These are phyloP conservation scores for Hymenochaete sp. DNA, from an alignment of 1,284 basidiomycete genomes.

Conservation along the genomic window DNA sequence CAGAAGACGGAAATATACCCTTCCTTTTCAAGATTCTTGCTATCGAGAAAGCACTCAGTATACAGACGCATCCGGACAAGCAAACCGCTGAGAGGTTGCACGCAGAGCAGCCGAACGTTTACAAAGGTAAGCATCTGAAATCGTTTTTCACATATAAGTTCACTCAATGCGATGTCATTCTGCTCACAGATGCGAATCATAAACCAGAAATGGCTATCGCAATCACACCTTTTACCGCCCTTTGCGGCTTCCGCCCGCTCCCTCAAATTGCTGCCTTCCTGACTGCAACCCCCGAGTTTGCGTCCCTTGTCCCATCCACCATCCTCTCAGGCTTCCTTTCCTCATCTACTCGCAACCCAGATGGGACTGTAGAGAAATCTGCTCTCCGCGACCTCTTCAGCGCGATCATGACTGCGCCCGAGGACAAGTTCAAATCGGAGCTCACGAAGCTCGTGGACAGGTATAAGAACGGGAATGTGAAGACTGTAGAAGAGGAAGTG, in stretches of 20 bases:
- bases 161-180: neutral
- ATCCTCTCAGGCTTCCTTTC: conserved; percentile 44
- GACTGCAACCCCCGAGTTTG: conserved; percentile 68
- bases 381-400: conserved; percentile 71
- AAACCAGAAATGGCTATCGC: conserved; percentile 99
- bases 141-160: neutral
- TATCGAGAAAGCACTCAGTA: conserved; percentile 90
- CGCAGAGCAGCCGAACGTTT: conserved; percentile 69
- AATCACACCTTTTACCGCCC: conserved; percentile 81
- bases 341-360: conserved; percentile 33
- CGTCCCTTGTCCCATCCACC: conserved; percentile 54
- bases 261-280: conserved; percentile 64
- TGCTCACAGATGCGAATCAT: conserved; percentile 71
- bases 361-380: conserved; percentile 45
- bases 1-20: conserved; percentile 67
- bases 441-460: conserved; percentile 55
- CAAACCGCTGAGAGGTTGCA: conserved; percentile 73
- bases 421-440: conserved; percentile 41
- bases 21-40: conserved; percentile 93
- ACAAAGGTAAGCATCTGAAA: conserved; percentile 63
- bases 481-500: conserved; percentile 37
- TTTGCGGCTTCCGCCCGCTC: conserved; percentile 88
- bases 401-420: conserved; percentile 72
- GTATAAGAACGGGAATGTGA: conserved; percentile 42
- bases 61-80: conserved; percentile 98